These are phyloP conservation scores for Penium margaritaceum DNA, from an alignment of 139 green algal species.

Conservation along the genomic window DNA sequence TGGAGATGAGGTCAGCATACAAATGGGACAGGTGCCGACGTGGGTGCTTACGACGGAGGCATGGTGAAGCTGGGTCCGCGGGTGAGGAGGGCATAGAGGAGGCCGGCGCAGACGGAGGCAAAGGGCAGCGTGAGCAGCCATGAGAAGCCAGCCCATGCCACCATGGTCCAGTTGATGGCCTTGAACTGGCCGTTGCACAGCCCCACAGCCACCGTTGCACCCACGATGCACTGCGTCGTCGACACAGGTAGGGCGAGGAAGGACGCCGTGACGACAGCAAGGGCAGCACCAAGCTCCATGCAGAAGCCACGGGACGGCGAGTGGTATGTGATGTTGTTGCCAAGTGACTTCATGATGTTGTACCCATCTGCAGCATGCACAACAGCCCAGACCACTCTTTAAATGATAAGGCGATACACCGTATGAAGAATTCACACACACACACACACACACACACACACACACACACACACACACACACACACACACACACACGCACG, in stretches of 20 bases:
- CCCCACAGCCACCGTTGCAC: constrained; percentile 55
- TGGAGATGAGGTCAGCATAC: too few species aligned
- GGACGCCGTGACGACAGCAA: constrained; percentile 53
- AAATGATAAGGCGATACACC: background rate
- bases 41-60: too few species aligned
- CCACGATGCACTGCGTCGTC: constrained; percentile 64
- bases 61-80: constrained; percentile 3
- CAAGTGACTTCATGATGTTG: constrained; percentile 62
- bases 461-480: too few species aligned
- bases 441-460: too few species aligned
- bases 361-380: constrained; percentile 56
- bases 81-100: background rate
- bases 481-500: too few species aligned
- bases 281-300: constrained; percentile 55
- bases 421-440: background rate
- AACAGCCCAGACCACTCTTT: background rate
- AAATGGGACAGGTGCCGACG: too few species aligned
- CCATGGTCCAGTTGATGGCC: constrained; percentile 1
- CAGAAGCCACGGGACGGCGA: constrained; percentile 60
- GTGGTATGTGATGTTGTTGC: constrained; percentile 61
- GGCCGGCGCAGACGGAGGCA: background rate
- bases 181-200: constrained; percentile 58
- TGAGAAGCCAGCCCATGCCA: background rate
- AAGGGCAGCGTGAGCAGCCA: constrained; percentile 2
- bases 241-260: constrained; percentile 58